Evolutionary conservation across 1,284 basidiomycete species (phyloP).

Genomic region (Heterobasidion irregulare): DNA sequence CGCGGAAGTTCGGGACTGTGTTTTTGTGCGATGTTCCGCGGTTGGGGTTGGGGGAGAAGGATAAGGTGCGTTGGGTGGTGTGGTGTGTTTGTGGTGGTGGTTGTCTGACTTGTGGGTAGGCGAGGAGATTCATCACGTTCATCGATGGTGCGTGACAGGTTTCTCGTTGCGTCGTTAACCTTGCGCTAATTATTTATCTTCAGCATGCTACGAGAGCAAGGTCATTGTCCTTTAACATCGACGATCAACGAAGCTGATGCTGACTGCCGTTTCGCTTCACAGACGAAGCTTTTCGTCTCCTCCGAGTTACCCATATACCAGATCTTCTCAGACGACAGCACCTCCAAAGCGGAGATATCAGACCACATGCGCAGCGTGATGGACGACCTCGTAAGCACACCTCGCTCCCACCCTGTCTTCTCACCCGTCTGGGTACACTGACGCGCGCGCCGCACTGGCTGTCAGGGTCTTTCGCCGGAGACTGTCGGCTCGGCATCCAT

Average conservation of each 20-base stretch:
- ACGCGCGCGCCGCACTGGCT: not conserved
- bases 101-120: conserved; percentile 31
- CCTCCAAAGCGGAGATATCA: conserved; percentile 37
- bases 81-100: not conserved
- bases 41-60: conserved; percentile 84
- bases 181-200: conserved; percentile 2
- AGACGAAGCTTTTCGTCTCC: conserved; percentile 82
- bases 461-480: conserved; percentile 69
- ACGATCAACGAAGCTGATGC: conserved; percentile 17
- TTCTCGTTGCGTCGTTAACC: not conserved
- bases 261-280: not conserved
- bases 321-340: conserved; percentile 72
- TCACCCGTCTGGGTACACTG: not conserved
- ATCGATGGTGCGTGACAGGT: conserved; percentile 65
- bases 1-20: conserved; percentile 79
- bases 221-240: conserved; percentile 21
- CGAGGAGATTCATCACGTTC: conserved; percentile 94
- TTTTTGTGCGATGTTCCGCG: conserved; percentile 86
- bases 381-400: conserved; percentile 73
- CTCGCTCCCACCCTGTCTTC: not conserved
- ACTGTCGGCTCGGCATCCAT: conserved; percentile 76
- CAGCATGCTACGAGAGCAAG: conserved; percentile 89
- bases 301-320: conserved; percentile 86
- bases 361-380: conserved; percentile 85
- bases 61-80: conserved; percentile 48